A percentile compares a stretch with the other conserved stretches of the same genome.
Evolutionary conservation across 306 rosid species (phyloP).

Genomic region (Prunus mongolica): DNA sequence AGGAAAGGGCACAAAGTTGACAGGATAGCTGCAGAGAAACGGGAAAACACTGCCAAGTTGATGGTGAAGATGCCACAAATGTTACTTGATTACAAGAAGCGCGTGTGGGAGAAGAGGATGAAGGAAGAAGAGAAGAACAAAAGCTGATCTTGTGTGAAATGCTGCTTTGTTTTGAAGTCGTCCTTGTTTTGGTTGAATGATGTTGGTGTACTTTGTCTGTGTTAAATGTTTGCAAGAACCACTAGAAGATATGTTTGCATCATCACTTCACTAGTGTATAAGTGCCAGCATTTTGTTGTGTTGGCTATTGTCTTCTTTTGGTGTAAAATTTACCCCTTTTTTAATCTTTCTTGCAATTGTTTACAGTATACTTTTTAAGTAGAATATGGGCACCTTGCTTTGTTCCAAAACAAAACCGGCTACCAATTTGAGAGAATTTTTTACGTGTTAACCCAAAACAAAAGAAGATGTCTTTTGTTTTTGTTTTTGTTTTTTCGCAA

Average conservation of each 20-base stretch:
- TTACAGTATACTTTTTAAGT: background rate
- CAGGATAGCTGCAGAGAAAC: slow-evolving; percentile 71
- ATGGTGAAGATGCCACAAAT: slow-evolving; percentile 86
- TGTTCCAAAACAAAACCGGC: too few relatives aligned
- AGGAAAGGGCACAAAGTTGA: slow-evolving; percentile 88
- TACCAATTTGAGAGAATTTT: too few relatives aligned
- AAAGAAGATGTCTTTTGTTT: too few relatives aligned
- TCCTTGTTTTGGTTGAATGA: background rate
- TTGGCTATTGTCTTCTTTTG: background rate
- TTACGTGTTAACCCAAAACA: too few relatives aligned
- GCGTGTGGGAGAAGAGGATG: slow-evolving; percentile 91
- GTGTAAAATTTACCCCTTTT: background rate
- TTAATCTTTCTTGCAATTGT: background rate
- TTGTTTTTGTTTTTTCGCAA: too few relatives aligned
- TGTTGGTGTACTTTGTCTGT: background rate
- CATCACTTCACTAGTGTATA: background rate
- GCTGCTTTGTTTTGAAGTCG: background rate
- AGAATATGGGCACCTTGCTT: background rate
- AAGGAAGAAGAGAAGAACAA: slow-evolving; percentile 85
- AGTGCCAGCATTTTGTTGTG: background rate
- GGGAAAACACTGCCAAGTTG: slow-evolving; percentile 70
- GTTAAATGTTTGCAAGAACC: background rate
- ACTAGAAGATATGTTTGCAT: background rate
- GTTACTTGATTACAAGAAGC: slow-evolving; percentile 78
- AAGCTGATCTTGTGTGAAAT: slow-evolving; percentile 7